Evolutionary conservation across 2,329 filamentous ascomycete genomes (phyloP).

Genomic region (Colletotrichum sp.): DNA sequence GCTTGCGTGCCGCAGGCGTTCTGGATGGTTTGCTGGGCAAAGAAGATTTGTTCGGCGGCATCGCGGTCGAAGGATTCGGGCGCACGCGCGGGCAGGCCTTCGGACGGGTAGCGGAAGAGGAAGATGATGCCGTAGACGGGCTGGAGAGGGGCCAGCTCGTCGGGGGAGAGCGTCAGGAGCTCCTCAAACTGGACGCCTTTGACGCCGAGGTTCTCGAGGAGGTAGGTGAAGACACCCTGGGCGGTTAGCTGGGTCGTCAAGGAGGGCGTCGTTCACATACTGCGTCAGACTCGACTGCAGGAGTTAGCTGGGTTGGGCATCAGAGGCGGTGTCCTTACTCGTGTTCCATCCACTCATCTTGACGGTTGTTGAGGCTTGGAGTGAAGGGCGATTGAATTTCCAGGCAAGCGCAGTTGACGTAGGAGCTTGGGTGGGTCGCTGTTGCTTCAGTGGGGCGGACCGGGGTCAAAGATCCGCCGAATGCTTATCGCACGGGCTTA

Average conservation of each 20-base stretch:
- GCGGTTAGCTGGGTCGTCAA: neutral
- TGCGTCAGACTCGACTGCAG: constrained; percentile 86
- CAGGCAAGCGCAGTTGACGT: neutral
- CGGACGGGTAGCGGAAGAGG: constrained; percentile 94
- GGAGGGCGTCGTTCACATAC: constrained; percentile 53
- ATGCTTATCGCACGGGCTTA: neutral
- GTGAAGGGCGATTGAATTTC: neutral
- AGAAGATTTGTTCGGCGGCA: constrained; percentile 83
- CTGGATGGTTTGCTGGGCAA: constrained; percentile 96
- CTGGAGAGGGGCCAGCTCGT: constrained; percentile 72
- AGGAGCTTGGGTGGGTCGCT: constrained; percentile 15
- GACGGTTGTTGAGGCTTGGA: neutral
- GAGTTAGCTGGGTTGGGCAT: constrained; percentile 1
- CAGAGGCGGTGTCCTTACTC: constrained; percentile 53
- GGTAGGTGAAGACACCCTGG: constrained; percentile 93
- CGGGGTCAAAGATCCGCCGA: constrained; percentile 19
- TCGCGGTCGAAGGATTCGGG: constrained; percentile 69
- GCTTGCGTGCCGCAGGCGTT: constrained; percentile 98
- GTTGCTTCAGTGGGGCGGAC: neutral
- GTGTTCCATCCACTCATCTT: constrained; percentile 92
- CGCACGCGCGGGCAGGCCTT: constrained; percentile 54
- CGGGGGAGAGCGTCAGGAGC: constrained; percentile 84
- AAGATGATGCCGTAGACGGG: constrained; percentile 97
- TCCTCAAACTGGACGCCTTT: constrained; percentile 97
- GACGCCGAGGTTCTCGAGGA: constrained; percentile 90